phyloP scores from a whole-genome alignment of 2,329 filamentous ascomycete species.

The Drechslera avenae region DNA sequence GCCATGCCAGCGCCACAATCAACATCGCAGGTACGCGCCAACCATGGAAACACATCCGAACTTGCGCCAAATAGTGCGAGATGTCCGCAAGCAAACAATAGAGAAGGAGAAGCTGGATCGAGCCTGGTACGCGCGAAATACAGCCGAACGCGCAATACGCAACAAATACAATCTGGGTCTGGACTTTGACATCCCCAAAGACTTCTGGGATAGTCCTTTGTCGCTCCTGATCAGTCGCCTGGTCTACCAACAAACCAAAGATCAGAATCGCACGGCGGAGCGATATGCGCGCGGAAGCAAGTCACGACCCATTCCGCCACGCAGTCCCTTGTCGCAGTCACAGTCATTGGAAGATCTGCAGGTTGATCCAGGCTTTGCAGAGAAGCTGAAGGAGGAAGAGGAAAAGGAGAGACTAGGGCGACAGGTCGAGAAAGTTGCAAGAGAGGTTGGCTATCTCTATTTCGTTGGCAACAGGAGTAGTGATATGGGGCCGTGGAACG shows the following conservation, averaged over 20 bases:
- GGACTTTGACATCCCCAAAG: constrained; percentile 16
- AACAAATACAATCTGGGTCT: constrained; percentile 25
- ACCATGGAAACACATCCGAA: neutral
- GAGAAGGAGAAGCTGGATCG: constrained; percentile 9
- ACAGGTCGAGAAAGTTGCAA: constrained; percentile 15
- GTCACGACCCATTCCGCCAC: constrained; percentile 17
- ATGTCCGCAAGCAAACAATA: constrained; percentile 9
- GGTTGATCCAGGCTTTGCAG: constrained; percentile 13
- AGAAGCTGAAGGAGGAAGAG: constrained; percentile 17
- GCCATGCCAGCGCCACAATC: constrained; percentile 3
- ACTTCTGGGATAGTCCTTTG: constrained; percentile 29
- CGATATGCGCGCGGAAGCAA: constrained; percentile 22
- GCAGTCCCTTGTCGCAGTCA: constrained; percentile 30
- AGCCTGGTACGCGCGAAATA: constrained; percentile 19
- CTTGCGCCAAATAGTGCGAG: constrained; percentile 18
- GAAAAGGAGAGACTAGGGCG: constrained; percentile 18
- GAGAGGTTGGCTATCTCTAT: constrained; percentile 38
- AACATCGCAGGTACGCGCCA: neutral
- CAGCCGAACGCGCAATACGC: constrained; percentile 28
- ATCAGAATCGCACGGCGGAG: constrained; percentile 12
- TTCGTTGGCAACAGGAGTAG: constrained; percentile 23
- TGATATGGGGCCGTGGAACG: constrained; percentile 19
- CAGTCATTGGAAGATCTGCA: constrained; percentile 22
- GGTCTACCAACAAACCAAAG: constrained; percentile 3
- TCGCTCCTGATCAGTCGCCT: constrained; percentile 12